Evolutionary conservation across 108 stramenopile species (phyloP).

Genomic region (Nannochloropsis granulata): DNA sequence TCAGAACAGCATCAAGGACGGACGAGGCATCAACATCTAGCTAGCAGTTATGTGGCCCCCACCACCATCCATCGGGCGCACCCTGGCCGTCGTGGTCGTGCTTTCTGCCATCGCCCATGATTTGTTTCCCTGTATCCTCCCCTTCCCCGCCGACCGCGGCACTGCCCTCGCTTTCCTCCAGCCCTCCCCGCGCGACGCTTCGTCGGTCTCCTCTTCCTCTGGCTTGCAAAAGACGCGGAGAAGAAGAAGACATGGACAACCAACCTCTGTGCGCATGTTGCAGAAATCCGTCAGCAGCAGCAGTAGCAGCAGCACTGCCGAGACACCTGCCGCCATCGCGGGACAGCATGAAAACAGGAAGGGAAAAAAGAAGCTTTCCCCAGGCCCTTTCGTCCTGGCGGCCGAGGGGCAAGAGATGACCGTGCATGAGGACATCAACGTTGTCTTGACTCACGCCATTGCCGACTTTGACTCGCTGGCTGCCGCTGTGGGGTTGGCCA

Average conservation of each 20-base stretch:
- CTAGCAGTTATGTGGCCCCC: too few species aligned
- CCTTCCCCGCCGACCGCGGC: too few species aligned
- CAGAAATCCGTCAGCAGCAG: background rate
- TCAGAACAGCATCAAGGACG: too few species aligned
- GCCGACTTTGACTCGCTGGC: conserved; percentile 23
- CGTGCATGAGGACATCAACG: conserved; percentile 5
- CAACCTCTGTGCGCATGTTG: background rate
- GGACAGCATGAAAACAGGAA: background rate
- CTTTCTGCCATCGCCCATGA: too few species aligned
- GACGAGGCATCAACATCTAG: too few species aligned
- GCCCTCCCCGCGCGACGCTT: background rate
- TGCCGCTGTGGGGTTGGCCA: conserved; percentile 18
- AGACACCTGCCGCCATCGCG: background rate
- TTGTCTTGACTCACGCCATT: conserved; percentile 7
- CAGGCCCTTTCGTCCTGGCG: background rate
- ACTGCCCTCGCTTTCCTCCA: background rate
- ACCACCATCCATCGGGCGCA: too few species aligned
- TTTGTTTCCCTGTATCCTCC: too few species aligned
- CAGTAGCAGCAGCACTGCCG: background rate
- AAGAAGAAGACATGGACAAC: background rate
- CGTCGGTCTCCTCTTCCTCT: background rate
- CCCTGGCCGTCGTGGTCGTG: too few species aligned
- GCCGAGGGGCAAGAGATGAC: background rate
- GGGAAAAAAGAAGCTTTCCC: background rate
- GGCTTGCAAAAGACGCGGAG: background rate